A percentile compares a stretch with the other conserved stretches of the same genome.
Evolutionary conservation across 2,329 filamentous ascomycete genomes (phyloP).

Genomic region (Xylariaceae sp.): DNA sequence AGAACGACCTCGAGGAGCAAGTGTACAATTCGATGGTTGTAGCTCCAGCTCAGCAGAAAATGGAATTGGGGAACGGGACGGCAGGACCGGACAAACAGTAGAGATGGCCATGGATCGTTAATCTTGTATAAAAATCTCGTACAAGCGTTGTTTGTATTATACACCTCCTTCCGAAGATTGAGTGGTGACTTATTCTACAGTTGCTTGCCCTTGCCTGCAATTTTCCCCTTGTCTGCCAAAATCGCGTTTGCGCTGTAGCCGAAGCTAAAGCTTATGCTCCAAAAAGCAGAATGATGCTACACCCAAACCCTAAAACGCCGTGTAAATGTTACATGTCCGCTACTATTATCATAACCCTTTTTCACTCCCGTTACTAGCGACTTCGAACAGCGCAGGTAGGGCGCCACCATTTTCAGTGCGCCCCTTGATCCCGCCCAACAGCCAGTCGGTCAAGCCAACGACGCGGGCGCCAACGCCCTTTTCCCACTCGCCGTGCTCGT

Average conservation of each 20-base stretch:
- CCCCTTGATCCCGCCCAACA: conserved; percentile 76
- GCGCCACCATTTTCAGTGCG: conserved; percentile 34
- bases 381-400: conserved; percentile 33
- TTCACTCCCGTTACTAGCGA: conserved; percentile 7
- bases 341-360: conserved; percentile 25
- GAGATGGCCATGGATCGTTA: neutral
- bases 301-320: conserved; percentile 22
- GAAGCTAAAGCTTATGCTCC: neutral
- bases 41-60: conserved; percentile 5
- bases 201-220: neutral
- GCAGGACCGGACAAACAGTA: neutral
- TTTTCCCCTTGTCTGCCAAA: neutral
- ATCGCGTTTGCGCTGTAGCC: neutral
- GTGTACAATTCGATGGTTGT: conserved; percentile 24
- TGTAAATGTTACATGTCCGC: conserved; percentile 17
- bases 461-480: conserved; percentile 80
- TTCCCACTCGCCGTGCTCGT: conserved; percentile 84
- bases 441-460: conserved; percentile 92
- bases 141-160: conserved; percentile 28
- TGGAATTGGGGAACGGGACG: neutral
- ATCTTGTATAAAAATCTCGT: conserved; percentile 10
- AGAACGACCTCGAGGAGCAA: conserved; percentile 50
- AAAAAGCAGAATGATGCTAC: conserved; percentile 16
- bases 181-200: conserved; percentile 39
- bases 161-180: conserved; percentile 34